Evolutionary conservation across 352 stramenopile genomes (phyloP).

Genomic region (Phytopythium chamaehyphon): DNA sequence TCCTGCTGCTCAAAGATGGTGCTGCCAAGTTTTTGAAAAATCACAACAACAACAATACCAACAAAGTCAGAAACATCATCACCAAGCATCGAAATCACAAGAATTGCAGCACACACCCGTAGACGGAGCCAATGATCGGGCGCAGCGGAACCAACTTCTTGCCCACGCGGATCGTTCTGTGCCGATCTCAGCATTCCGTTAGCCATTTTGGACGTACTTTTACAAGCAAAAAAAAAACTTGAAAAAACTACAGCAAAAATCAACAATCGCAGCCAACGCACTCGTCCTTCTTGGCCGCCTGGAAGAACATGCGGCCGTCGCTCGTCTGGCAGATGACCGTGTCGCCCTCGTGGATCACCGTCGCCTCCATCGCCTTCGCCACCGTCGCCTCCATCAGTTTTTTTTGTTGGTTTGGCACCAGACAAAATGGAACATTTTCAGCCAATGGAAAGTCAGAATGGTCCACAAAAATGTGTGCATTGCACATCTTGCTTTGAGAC

Average conservation of each 20-base stretch:
- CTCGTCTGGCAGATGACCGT: conserved; percentile 86
- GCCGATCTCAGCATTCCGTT: neutral
- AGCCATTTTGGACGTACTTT: neutral
- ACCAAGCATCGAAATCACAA: too few species aligned
- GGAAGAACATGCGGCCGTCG: conserved; percentile 84
- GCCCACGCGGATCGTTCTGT: conserved; percentile 69
- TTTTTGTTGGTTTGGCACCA: too few species aligned
- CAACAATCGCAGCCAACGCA: conserved; percentile 28
- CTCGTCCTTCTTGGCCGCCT: conserved; percentile 67
- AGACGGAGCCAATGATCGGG: conserved; percentile 66
- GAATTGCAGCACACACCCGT: conserved; percentile 55
- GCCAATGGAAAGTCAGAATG: too few species aligned
- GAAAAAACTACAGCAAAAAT: too few species aligned
- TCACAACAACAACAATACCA: too few species aligned
- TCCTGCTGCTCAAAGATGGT: conserved; percentile 84
- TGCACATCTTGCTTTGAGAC: too few species aligned
- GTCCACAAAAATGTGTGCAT: too few species aligned
- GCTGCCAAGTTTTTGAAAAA: too few species aligned
- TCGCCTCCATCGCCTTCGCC: conserved; percentile 9
- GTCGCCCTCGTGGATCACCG: conserved; percentile 84
- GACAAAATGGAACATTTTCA: too few species aligned
- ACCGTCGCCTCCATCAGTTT: conserved; percentile 9
- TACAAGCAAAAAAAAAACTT: too few species aligned
- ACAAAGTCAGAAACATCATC: conserved; percentile 1
- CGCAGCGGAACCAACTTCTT: conserved; percentile 75